Conservation (phyloP, 1,139 yeast genomes). For the Lodderomyces parapsilosis region DNA sequence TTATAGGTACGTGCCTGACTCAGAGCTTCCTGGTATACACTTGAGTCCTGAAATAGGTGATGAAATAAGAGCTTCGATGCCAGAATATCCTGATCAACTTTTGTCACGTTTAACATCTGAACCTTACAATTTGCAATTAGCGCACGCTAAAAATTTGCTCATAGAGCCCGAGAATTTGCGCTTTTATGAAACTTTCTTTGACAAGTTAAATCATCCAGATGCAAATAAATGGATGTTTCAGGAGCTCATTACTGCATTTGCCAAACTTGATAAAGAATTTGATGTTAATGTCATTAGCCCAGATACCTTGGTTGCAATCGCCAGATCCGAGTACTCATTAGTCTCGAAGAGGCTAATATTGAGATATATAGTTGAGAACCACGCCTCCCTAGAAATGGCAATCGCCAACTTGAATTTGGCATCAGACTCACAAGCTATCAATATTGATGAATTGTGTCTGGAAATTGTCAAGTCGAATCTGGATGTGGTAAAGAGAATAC, state of each 20-base stretch:
- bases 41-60: constrained; percentile 37
- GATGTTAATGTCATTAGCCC: constrained; percentile 32
- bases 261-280: constrained; percentile 47
- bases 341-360: constrained; percentile 68
- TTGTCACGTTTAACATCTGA: constrained; percentile 44
- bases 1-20: constrained; percentile 92
- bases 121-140: constrained; percentile 62
- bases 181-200: constrained; percentile 52
- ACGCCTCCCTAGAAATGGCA: constrained; percentile 45
- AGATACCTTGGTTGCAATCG: constrained; percentile 23
- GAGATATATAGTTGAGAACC: constrained; percentile 54
- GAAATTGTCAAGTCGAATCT: constrained; percentile 51
- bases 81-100: constrained; percentile 63
- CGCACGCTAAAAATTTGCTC: constrained; percentile 68
- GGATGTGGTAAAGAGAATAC: constrained; percentile 56
- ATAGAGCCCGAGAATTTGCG: constrained; percentile 42
- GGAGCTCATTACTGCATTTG: constrained; percentile 70
- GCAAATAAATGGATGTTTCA: constrained; percentile 85
- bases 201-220: constrained; percentile 23
- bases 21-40: constrained; percentile 68
- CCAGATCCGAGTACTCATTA: constrained; percentile 27
- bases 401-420: constrained; percentile 17
- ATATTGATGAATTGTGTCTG: constrained; percentile 41
- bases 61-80: constrained; percentile 44
- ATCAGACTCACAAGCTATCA: not conserved